Evolutionary conservation across 1,284 basidiomycete genomes (phyloP), one percentile per base, ranked within the genome.

Genomic region (Pholiota adiposa): DNA sequence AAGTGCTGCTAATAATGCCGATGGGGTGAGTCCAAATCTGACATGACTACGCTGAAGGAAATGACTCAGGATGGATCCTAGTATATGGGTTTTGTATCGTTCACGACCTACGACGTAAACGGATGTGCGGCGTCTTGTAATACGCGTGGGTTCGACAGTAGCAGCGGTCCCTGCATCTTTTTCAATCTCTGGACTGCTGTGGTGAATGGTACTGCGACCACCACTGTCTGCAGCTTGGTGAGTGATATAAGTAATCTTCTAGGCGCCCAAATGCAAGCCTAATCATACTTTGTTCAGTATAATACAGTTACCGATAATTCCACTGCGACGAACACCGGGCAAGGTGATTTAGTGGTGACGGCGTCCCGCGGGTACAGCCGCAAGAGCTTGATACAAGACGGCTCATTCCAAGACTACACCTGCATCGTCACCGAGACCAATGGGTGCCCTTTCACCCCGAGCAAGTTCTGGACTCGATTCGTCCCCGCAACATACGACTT

Each of bases 151-250:
- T 64, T 60, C 6, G 71, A 75, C 61, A 51, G 53, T n/a, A 51
- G 43, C 4, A 67, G 68, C n/a, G 70, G 71, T 21, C 61, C 58
- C 2, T 71, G 71, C 63, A 57, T 65, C n/a, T 73, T 60, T 58
- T 67, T 70, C 67, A 70, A 70, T 54, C 71, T 72, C 41, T 72
- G 70, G 69, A 59, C 68, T 29, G 68, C 69, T 9, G 61, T 68
- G 6, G 61, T 71, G 21, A 60, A 66, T 21, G 69, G 66, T 12
- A 49, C 58, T 23, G 64, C 69, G 1, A 64, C 65, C 3, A 63
- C 69, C 1, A 64, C 66, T 33, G 71, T 70, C 14, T 73, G 69
- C 60, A 68, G 67, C 50, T 29, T 59, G 52, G 58, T 59, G 19
- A 16, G 58, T 53, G 14, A 1, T 21, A 6, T 18, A 18, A 5